A percentile compares a stretch with the other conserved stretches of the same genome.
Evolutionary conservation across 2,329 filamentous ascomycete genomes (phyloP).

Genomic region (Chalara sp.): DNA sequence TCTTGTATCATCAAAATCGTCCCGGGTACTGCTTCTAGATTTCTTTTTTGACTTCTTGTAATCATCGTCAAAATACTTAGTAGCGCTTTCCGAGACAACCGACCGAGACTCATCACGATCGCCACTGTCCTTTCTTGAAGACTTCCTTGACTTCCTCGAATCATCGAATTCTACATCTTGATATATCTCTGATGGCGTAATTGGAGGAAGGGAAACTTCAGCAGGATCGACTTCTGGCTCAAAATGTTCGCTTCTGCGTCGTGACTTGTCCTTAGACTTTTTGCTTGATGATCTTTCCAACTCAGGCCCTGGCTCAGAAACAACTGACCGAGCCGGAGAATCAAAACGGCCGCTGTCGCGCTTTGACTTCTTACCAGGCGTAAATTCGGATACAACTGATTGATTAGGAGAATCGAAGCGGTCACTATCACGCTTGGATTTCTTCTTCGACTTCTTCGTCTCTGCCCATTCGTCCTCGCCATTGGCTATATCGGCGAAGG

Average conservation of each 20-base stretch:
- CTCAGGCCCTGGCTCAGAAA: conserved; percentile 14
- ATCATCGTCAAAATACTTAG: conserved; percentile 26
- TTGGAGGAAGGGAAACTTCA: conserved; percentile 22
- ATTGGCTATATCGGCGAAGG: conserved; percentile 24
- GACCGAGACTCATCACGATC: conserved; percentile 36
- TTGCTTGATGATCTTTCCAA: conserved; percentile 15
- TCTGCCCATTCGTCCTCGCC: conserved; percentile 32
- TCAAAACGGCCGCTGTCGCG: conserved; percentile 23
- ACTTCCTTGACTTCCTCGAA: conserved; percentile 26
- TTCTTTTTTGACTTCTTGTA: conserved; percentile 27
- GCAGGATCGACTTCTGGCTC: conserved; percentile 22
- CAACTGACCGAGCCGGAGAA: conserved; percentile 13
- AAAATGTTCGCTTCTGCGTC: conserved; percentile 16
- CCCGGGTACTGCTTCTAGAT: conserved; percentile 32
- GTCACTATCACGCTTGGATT: conserved; percentile 27
- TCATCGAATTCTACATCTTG: conserved; percentile 28
- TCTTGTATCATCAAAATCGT: conserved; percentile 43
- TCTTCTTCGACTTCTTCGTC: conserved; percentile 33
- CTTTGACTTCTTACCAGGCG: conserved; percentile 30
- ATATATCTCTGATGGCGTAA: conserved; percentile 21
- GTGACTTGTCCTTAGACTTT: conserved; percentile 20
- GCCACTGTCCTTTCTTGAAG: conserved; percentile 35
- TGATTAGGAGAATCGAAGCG: conserved; percentile 16
- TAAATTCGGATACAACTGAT: not conserved
- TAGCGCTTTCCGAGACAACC: conserved; percentile 38